Evolutionary conservation across 2,329 filamentous ascomycete genomes (phyloP), one percentile per base, ranked within the genome.

Genomic region (Phyllosticta citribraziliensis): DNA sequence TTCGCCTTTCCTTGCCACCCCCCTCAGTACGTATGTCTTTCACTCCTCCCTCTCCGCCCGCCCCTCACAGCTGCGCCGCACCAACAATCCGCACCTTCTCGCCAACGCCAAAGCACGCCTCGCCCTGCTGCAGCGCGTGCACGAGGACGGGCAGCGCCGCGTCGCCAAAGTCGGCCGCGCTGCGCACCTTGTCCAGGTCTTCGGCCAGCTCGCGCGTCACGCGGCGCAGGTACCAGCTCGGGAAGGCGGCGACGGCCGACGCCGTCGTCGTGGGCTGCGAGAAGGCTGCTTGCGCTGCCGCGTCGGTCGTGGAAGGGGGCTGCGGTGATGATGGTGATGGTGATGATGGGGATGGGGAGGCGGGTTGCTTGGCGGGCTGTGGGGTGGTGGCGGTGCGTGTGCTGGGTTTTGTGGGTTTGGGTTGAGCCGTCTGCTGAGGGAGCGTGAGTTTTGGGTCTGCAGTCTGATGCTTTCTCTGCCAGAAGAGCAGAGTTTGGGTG

Each of bases 131-230:
- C 65, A 91, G 72, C 3, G 87, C 86, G 67, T 82, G 78, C 35
- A 91, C 80, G 52, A 91, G 79, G 69, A 89, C 80, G 5, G 80
- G 78, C 30, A 90, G 65, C 3, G 82, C 82, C 57, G 84, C 84
- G 62, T 77, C 77, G 69, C 84, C 85, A 75, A 91, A 92, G 73
- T 91, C 88, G 66, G 84, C 82, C 10, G 88, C 86, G 50, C 72
- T 70, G 65, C 88, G 83, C 64, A 91, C 78, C 71, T 84, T 84
- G 74, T 89, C 85, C 47, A 92, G 79, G 70, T 91, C 88, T 66
- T 90, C 86, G 12, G 85, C 84, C 61, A 92, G 84, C 70, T 91
- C 88, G 57, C 79, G 77, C 0, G 88, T 89, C 5, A 85, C 78
- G 63, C 83, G 84, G 67, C 87, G 84, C 55, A 91, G 81, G 71